Base-by-base conservation (phyloP, 2,329 filamentous ascomycete species). In the Cryphonectria parasitica region DNA sequence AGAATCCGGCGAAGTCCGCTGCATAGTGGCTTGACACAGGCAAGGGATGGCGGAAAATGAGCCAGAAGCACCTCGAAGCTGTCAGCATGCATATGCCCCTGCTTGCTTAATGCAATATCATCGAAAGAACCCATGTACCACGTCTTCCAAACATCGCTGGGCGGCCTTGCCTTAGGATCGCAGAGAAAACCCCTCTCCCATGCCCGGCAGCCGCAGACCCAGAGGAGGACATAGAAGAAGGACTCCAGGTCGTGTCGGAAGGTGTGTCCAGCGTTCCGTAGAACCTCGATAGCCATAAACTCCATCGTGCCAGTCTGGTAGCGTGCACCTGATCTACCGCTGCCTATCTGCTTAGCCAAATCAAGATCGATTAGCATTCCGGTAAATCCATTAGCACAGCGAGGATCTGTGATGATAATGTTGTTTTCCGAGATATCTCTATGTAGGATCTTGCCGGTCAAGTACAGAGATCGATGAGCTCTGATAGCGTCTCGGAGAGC, bases 281-380 rank as follows among this genome's bases (percentile, higher is more conserved):
- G 71, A 13, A 82, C 77, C 66, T 79, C 76, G 43, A 80, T 76
- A 0, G 77, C 79, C 75, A 81, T 82, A 63, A 79, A 80, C 61
- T 78, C 72, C 72, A 78, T 76, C 41, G 75, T 80, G 54, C 78
- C 77, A 39, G 73, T 75, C 60, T 71, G 70, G 70, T 80, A 62
- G 71, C 75, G 54, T 41, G 71, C 76, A 65, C 76, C 70, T 68
- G 76, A 74, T 10, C 67, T 74, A 1, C 74, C 70, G 22, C 70
- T 70, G 64, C 74, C 75, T 22, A 76, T 39, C 54, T 75, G 75
- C 72, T 78, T 78, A 19, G 75, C 76, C 41, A 79, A 74, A 69
- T 81, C 77, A 8, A 81, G 74, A 70, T 81, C 76, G 73, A 81
- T 81, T 17, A 80, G 74, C 70, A 78, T 77, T 8, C 80, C 81